These are phyloP conservation scores for Claviceps sorghi DNA, from an alignment of 2,329 filamentous ascomycete genomes.

Conservation along the genomic window DNA sequence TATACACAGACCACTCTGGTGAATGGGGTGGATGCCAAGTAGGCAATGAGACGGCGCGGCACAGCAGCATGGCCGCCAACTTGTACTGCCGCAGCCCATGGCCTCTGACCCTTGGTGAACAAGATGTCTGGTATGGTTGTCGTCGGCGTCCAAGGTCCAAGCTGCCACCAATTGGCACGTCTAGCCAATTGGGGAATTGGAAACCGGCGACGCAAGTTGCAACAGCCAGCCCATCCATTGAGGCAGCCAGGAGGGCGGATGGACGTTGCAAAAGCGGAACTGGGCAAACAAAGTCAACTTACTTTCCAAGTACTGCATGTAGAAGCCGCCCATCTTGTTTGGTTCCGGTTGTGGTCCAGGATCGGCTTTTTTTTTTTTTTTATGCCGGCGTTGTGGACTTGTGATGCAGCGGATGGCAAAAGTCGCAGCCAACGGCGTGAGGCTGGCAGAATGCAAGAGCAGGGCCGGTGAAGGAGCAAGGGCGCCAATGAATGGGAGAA, in stretches of 20 bases:
- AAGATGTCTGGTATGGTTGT: neutral
- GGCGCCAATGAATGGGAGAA: conserved; percentile 32
- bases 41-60: neutral
- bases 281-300: conserved; percentile 28
- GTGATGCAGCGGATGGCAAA: neutral
- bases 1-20: neutral
- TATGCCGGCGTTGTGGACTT: neutral
- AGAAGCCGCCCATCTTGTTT: conserved; percentile 46
- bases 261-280: neutral
- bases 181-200: neutral
- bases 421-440: neutral
- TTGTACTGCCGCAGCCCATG: neutral
- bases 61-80: neutral
- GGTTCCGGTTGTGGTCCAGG: conserved; percentile 4
- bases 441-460: conserved; percentile 1
- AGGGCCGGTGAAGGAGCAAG: conserved; percentile 29
- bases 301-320: conserved; percentile 63
- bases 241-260: neutral
- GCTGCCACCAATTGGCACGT: neutral
- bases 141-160: neutral
- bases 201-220: neutral
- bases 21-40: neutral
- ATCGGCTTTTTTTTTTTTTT: neutral
- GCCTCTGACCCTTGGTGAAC: neutral
- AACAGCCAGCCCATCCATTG: neutral